phyloP scores from a whole-genome alignment of 148 eudicot genomes.

The Rhododendron molle region DNA sequence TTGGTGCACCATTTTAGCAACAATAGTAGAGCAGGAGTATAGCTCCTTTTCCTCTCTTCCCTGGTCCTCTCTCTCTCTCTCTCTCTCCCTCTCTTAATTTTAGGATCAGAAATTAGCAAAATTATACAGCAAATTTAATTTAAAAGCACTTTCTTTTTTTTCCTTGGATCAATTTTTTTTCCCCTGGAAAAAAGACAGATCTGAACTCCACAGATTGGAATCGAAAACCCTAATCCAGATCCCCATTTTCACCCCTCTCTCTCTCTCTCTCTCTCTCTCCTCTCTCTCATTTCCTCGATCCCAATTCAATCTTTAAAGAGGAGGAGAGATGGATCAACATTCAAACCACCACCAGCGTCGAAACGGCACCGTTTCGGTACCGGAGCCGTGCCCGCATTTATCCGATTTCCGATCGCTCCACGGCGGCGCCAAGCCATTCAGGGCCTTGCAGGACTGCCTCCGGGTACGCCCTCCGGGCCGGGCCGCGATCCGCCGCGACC shows the following conservation, averaged over 20 bases:
- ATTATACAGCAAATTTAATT: neutral
- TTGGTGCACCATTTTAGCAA: neutral
- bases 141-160: neutral
- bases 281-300: neutral
- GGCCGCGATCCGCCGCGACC: constrained; percentile 41
- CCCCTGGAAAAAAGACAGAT: neutral
- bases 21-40: neutral
- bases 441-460: constrained; percentile 37
- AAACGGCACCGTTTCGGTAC: constrained; percentile 4
- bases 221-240: constrained; percentile 8
- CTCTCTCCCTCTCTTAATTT: neutral
- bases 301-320: neutral
- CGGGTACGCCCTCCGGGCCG: constrained; percentile 49
- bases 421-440: constrained; percentile 41
- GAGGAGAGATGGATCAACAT: constrained; percentile 12
- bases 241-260: neutral
- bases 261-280: neutral
- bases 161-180: neutral
- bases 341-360: neutral
- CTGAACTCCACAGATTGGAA: neutral
- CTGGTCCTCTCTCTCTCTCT: neutral
- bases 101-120: neutral
- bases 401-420: constrained; percentile 41
- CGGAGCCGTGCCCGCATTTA: constrained; percentile 40
- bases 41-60: no score